These are phyloP conservation scores for Cercospora zeae-maydis DNA, from an alignment of 2,329 filamentous ascomycete genomes.

Conservation along the genomic window DNA sequence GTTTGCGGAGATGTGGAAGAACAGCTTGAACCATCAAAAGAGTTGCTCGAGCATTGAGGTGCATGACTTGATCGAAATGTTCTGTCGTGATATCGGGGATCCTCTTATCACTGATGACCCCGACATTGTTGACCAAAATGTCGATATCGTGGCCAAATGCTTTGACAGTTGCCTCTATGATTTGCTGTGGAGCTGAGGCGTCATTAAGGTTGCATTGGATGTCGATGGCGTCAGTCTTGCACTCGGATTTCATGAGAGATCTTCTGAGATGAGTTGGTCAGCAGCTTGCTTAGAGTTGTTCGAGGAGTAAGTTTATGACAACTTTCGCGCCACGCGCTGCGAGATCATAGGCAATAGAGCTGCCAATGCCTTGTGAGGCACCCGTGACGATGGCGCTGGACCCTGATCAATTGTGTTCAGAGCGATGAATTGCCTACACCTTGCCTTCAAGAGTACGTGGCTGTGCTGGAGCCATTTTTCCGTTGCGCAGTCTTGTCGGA, in stretches of 20 bases:
- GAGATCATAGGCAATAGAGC: slow-evolving; percentile 47
- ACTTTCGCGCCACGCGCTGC: slow-evolving; percentile 49
- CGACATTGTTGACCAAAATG: slow-evolving; percentile 46
- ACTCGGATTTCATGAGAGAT: slow-evolving; percentile 36
- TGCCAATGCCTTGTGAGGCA: slow-evolving; percentile 50
- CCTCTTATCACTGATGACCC: slow-evolving; percentile 5
- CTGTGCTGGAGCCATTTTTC: slow-evolving; percentile 15
- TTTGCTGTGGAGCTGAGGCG: slow-evolving; percentile 36
- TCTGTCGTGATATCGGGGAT: slow-evolving; percentile 43
- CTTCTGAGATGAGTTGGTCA: slow-evolving; percentile 36
- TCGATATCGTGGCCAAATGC: slow-evolving; percentile 43
- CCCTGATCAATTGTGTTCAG: slow-evolving; percentile 25
- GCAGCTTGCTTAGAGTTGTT: slow-evolving; percentile 37
- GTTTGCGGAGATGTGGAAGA: slow-evolving; percentile 49
- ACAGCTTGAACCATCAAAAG: slow-evolving; percentile 54
- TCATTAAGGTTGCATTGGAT: slow-evolving; percentile 43
- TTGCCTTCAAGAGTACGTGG: slow-evolving; percentile 27
- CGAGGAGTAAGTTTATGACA: slow-evolving; percentile 44
- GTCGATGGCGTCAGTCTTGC: slow-evolving; percentile 37
- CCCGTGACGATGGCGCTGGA: slow-evolving; percentile 49
- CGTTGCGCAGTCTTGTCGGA: background rate
- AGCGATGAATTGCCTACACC: slow-evolving; percentile 15
- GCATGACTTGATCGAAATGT: slow-evolving; percentile 54
- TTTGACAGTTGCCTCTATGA: slow-evolving; percentile 37
- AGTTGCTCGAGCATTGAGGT: slow-evolving; percentile 56